phyloP scores from a whole-genome alignment of 495 filamentous ascomycete species.

The Tuber indicum region DNA sequence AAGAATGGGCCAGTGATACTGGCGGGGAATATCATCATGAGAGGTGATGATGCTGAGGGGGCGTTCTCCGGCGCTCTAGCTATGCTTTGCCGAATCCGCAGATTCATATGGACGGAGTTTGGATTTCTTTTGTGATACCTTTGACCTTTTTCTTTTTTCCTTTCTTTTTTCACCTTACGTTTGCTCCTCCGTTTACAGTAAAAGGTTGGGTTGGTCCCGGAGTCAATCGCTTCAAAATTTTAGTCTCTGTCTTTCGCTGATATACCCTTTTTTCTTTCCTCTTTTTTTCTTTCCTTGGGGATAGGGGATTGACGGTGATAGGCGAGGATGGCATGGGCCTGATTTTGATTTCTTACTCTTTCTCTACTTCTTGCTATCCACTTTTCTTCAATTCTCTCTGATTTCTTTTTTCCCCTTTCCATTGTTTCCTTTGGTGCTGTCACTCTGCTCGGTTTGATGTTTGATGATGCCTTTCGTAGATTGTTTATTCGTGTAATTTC shows the following conservation, averaged over 20 bases:
- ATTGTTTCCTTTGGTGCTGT: background rate
- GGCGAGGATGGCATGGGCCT: background rate
- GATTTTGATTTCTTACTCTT: background rate
- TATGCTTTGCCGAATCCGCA: slow-evolving; percentile 6
- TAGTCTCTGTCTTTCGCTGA: background rate
- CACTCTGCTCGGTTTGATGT: background rate
- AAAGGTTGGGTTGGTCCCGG: slow-evolving; percentile 31
- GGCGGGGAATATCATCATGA: slow-evolving; percentile 29
- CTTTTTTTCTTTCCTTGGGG: background rate
- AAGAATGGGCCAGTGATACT: slow-evolving; percentile 37
- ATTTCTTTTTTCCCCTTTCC: background rate
- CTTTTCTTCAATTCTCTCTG: slow-evolving; percentile 8
- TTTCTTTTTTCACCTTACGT: background rate
- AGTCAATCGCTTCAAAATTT: slow-evolving; percentile 33
- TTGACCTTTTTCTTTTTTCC: slow-evolving; percentile 7
- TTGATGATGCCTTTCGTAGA: slow-evolving; percentile 1
- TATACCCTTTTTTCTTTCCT: slow-evolving; percentile 8
- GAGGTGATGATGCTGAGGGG: slow-evolving; percentile 13
- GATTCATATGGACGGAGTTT: slow-evolving; percentile 29
- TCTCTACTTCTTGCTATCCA: background rate
- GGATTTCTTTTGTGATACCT: slow-evolving; percentile 15
- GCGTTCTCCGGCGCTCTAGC: background rate
- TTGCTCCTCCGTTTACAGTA: slow-evolving; percentile 19
- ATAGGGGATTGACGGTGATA: background rate
- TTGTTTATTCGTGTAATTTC: background rate